phyloP scores from a whole-genome alignment of 495 filamentous ascomycete genomes.

The Daldinia childiae region DNA sequence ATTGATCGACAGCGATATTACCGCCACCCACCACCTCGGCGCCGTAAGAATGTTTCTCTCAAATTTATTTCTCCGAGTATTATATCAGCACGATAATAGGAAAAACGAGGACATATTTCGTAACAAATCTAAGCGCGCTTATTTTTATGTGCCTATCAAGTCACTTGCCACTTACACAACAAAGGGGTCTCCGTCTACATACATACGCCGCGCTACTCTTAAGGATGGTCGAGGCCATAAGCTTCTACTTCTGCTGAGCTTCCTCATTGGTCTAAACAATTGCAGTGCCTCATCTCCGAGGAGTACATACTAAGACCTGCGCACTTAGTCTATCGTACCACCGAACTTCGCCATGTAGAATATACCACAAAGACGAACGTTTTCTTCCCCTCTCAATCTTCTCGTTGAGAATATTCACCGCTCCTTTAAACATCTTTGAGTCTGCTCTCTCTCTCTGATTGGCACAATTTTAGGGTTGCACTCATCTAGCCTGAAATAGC shows the following conservation, averaged over 20 bases:
- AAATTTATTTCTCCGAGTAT: conserved; percentile 4
- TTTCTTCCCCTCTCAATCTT: neutral
- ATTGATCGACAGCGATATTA: conserved; percentile 31
- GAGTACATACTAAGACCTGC: conserved; percentile 6
- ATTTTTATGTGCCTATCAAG: neutral
- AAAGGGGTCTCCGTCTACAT: neutral
- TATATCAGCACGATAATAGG: conserved; percentile 1
- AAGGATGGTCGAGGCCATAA: neutral
- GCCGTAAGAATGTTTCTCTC: neutral
- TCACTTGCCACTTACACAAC: neutral
- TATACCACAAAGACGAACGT: neutral
- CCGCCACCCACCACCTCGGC: conserved; percentile 24
- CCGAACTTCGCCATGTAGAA: neutral
- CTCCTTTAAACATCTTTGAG: conserved; percentile 25
- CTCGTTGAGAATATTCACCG: conserved; percentile 30
- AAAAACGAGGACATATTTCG: neutral
- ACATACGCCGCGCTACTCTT: conserved; percentile 1
- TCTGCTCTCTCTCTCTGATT: conserved; percentile 14
- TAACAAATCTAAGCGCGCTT: neutral
- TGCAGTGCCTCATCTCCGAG: neutral
- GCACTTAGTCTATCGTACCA: conserved; percentile 11
- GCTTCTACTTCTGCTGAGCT: neutral
- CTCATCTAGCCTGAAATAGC: conserved; percentile 33
- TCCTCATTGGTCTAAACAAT: conserved; percentile 1
- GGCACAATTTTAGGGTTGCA: conserved; percentile 25